Evolutionary conservation across 495 filamentous ascomycete species (phyloP).

Genomic region (Aspergillus cristatus): DNA sequence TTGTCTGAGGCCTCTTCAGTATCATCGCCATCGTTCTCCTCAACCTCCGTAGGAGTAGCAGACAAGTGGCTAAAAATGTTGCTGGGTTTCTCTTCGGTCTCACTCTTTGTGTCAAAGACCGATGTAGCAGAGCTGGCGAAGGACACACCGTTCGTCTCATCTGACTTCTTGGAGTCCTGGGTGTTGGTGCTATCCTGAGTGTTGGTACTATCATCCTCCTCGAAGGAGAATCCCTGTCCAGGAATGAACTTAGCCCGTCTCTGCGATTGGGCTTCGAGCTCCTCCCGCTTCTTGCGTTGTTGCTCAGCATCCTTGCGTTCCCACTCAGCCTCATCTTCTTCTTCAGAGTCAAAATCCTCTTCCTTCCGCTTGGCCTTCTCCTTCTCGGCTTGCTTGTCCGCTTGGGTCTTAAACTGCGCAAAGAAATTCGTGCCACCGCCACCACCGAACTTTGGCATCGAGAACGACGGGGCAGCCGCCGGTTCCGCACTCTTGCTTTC

Average conservation of each 20-base stretch:
- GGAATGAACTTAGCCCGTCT: conserved; percentile 31
- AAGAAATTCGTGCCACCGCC: conserved; percentile 22
- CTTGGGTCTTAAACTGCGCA: conserved; percentile 28
- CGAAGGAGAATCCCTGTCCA: conserved; percentile 36
- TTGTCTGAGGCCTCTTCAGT: conserved; percentile 29
- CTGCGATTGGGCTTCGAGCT: conserved; percentile 18
- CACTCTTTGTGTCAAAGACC: conserved; percentile 13
- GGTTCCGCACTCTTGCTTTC: conserved; percentile 10
- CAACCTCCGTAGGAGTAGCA: conserved; percentile 41
- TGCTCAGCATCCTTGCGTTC: conserved; percentile 36
- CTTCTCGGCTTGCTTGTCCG: conserved; percentile 24
- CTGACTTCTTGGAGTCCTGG: conserved; percentile 9
- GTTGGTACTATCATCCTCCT: conserved; percentile 8
- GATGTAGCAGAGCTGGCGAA: conserved; percentile 7
- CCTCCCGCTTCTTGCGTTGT: conserved; percentile 34
- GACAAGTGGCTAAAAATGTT: conserved; percentile 60
- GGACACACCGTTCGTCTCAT: conserved; percentile 7
- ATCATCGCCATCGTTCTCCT: conserved; percentile 29
- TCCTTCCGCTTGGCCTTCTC: conserved; percentile 44
- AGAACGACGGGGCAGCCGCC: conserved; percentile 7
- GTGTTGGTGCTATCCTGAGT: conserved; percentile 5
- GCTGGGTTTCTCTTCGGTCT: conserved; percentile 19
- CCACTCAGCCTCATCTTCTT: conserved; percentile 44
- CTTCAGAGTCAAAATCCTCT: conserved; percentile 48
- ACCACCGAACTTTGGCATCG: conserved; percentile 24